phyloP scores from a whole-genome alignment of 1,284 basidiomycete genomes.

The Sphagnurus paluster region DNA sequence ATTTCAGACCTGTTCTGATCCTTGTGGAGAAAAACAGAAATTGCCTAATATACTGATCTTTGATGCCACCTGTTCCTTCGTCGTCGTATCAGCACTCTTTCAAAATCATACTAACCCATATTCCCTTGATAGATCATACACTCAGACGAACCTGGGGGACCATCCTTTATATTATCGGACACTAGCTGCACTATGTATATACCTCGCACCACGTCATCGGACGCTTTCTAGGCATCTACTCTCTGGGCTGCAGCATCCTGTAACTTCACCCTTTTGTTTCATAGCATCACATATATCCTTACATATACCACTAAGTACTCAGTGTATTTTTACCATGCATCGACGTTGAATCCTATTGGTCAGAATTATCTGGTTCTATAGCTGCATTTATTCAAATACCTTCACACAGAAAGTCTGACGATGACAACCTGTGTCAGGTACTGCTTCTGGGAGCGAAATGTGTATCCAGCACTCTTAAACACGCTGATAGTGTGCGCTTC shows the following conservation, averaged over 20 bases:
- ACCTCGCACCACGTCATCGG: background rate
- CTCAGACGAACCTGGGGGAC: background rate
- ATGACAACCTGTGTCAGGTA: no score
- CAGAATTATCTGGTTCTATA: no score
- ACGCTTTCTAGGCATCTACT: background rate
- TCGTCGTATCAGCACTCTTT: background rate
- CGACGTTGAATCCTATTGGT: no score
- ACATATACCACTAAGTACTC: no score
- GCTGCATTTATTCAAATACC: no score
- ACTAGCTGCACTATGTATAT: background rate
- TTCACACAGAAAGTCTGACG: no score
- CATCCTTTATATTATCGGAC: background rate
- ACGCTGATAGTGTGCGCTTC: no score
- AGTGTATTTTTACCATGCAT: background rate
- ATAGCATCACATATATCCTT: background rate
- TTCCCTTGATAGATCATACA: background rate
- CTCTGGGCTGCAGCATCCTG: background rate
- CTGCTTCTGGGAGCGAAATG: no score
- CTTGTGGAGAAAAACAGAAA: constrained; percentile 37
- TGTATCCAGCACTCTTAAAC: no score
- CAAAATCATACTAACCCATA: background rate
- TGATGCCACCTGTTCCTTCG: constrained; percentile 17
- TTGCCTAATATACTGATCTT: constrained; percentile 34
- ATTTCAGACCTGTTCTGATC: constrained; percentile 44
- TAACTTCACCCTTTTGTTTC: no score